Base-by-base conservation (phyloP, 805 yeast species). In the Pichia cephalocereana region DNA sequence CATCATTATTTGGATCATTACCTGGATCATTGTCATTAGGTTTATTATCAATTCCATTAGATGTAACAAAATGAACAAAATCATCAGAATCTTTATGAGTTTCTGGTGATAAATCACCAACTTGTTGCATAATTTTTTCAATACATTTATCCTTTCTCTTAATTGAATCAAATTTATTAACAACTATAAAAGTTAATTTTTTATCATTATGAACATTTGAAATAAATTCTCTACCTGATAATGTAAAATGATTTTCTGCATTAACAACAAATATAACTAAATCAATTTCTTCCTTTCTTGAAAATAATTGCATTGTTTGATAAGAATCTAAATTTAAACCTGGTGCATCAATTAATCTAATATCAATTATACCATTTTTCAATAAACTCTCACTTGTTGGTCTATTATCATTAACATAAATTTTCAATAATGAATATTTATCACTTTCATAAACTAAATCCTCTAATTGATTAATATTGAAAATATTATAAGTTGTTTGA, bases 261-360 rank as follows among this genome's bases (percentile, higher is more conserved):
- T 84, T 86, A 3, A 93, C 96, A 2, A 95, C 98, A 70, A 93
- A 95, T 1, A 93, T 91, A 4, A 93, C 96, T 54, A 93, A 72
- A 63, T 93, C 99, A 52, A 93, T 93, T 60, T 93, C 99, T 60
- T 93, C 98, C 68, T 93, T 98, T 51, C 97, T 79, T 2, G 96
- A 84, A 63, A 91, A 90, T 0, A 93, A 89, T 60, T 91, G 96
- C 2, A 96, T 86, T 0, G 99, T 93, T 63, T 88, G 96, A 57
- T 83, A 84, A 6, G 93, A 86, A 59, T 91, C 97, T 74, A 89
- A 75, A 63, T 93, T 93, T 48, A 93, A 72, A 0, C 99, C 99
- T 0, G 99, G 99, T 0, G 98, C 97, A 68, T 93, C 99, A 46
- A 93, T 93, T 52, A 93, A 71, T 26, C 90, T 80, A 49, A 93